A percentile compares a stretch with the other conserved stretches of the same genome.
Conservation (phyloP, 208 protist species). For the Angomonas desouzai region DNA sequence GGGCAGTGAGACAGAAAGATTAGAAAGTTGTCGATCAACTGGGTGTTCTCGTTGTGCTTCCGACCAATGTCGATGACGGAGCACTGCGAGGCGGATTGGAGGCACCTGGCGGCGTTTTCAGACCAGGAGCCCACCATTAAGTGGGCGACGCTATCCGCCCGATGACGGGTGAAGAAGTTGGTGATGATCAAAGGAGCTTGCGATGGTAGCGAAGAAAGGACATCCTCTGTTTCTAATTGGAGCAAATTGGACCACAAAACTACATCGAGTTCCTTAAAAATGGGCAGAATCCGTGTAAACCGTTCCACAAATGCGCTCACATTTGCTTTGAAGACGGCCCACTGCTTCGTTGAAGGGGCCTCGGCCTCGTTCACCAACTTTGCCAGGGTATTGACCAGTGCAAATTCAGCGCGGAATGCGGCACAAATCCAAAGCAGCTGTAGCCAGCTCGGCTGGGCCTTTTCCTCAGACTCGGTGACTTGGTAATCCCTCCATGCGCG, state of each 20-base stretch:
- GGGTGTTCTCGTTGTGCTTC: conserved; percentile 25
- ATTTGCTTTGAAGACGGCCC: not conserved
- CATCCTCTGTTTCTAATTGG: conserved; percentile 16
- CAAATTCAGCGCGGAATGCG: conserved; percentile 74
- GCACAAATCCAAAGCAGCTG: conserved; percentile 54
- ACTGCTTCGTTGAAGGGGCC: not conserved
- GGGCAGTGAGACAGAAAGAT: conserved; percentile 56
- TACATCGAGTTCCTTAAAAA: conserved; percentile 55
- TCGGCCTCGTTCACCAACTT: conserved; percentile 19
- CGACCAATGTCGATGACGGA: conserved; percentile 57
- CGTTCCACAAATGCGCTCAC: conserved; percentile 40
- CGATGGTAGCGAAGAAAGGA: conserved; percentile 21
- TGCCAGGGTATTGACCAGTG: conserved; percentile 53
- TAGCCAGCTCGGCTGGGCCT: conserved; percentile 18
- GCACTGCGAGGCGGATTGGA: conserved; percentile 41
- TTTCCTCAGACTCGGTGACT: not conserved
- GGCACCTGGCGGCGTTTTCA: conserved; percentile 35
- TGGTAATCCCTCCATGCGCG: conserved; percentile 22
- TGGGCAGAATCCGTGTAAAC: conserved; percentile 43
- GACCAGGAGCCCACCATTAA: conserved; percentile 60
- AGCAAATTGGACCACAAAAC: conserved; percentile 56
- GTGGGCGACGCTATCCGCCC: conserved; percentile 37
- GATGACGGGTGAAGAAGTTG: conserved; percentile 52
- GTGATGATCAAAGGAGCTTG: conserved; percentile 61
- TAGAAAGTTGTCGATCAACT: conserved; percentile 31